Conservation (phyloP, 73 alveolate species). For the Breviolum minutum region DNA sequence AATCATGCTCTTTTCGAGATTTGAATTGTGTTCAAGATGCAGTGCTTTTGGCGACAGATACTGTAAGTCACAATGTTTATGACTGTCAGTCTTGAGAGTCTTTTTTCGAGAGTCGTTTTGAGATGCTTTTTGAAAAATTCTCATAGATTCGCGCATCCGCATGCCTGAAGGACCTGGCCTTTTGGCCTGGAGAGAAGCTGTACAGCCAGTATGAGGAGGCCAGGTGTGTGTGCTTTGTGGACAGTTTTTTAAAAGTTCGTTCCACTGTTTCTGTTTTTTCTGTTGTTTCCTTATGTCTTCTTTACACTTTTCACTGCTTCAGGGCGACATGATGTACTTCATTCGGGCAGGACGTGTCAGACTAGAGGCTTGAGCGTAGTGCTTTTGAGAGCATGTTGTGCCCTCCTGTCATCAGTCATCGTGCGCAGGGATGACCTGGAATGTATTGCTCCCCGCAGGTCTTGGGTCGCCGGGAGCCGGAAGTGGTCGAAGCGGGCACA, state of each 20-base stretch:
- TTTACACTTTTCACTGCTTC: background rate
- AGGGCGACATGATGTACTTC: slow-evolving; percentile 92
- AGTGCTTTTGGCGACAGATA: background rate
- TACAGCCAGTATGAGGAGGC: slow-evolving; percentile 71
- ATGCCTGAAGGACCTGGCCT: slow-evolving; percentile 45
- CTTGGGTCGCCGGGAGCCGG: slow-evolving; percentile 81
- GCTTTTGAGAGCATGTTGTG: background rate
- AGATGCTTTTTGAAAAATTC: too few species aligned
- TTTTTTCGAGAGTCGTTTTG: background rate
- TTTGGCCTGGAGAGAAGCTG: slow-evolving; percentile 90
- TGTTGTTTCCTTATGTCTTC: background rate
- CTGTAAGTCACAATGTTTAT: background rate
- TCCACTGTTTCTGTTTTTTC: too few species aligned
- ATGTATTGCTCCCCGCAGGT: background rate
- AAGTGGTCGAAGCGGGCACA: slow-evolving; percentile 79
- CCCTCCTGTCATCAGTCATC: background rate
- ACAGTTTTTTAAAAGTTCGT: background rate
- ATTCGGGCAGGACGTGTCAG: slow-evolving; percentile 72
- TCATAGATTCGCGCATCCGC: too few species aligned
- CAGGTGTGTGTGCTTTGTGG: background rate
- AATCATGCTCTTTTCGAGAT: background rate
- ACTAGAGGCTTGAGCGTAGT: slow-evolving; percentile 25
- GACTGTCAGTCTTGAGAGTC: background rate
- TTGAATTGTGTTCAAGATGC: background rate
- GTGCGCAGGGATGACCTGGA: background rate